Conservation (phyloP, 2,329 filamentous ascomycete genomes). For the Fusarium sp. region DNA sequence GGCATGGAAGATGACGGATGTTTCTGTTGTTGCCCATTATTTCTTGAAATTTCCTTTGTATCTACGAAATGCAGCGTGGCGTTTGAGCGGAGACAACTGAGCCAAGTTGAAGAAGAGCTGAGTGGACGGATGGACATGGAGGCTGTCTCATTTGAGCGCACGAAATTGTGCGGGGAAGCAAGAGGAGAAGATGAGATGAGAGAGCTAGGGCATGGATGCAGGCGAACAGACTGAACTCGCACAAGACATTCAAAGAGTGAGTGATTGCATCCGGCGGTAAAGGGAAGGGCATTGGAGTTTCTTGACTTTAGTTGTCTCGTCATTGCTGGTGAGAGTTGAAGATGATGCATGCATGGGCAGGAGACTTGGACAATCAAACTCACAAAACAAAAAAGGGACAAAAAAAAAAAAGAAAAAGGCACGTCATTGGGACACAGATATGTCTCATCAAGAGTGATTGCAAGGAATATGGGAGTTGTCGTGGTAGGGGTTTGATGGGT, state of each 20-base stretch:
- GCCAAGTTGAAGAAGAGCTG: constrained; percentile 26
- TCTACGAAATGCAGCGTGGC: constrained; percentile 45
- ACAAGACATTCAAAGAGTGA: constrained; percentile 17
- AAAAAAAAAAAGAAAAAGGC: constrained; percentile 6
- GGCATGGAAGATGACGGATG: background rate
- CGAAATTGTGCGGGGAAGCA: constrained; percentile 1
- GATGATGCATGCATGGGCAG: constrained; percentile 13
- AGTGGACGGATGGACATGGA: constrained; percentile 11
- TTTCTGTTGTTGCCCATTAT: constrained; percentile 9
- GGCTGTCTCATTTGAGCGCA: constrained; percentile 25
- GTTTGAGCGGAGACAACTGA: constrained; percentile 42
- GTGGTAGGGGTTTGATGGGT: background rate
- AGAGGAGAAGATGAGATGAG: constrained; percentile 1
- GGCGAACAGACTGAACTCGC: constrained; percentile 39
- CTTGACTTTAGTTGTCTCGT: constrained; percentile 23
- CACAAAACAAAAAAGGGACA: background rate
- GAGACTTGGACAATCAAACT: constrained; percentile 10
- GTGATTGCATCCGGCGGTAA: constrained; percentile 14
- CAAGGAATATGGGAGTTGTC: background rate
- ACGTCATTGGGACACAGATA: constrained; percentile 1
- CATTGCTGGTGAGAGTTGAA: constrained; percentile 2
- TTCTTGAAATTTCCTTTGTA: constrained; percentile 41
- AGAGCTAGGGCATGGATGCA: constrained; percentile 1
- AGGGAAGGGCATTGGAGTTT: constrained; percentile 31
- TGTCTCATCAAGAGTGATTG: background rate